Conservation (phyloP, 495 filamentous ascomycete species). For the Xylona heveae region DNA sequence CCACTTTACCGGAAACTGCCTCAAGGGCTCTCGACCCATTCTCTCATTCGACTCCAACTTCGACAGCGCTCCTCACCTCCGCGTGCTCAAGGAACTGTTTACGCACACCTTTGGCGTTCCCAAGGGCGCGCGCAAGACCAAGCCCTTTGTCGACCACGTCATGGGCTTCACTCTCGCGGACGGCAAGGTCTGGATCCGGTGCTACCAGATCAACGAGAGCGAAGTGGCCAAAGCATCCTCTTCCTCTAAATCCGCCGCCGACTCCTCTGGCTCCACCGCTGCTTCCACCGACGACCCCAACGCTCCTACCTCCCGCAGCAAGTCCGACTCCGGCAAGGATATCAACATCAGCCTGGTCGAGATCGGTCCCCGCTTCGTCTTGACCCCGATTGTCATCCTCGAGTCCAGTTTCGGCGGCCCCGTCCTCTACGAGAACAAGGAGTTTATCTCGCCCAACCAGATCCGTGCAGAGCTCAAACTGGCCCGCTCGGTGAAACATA, state of each 20-base stretch:
- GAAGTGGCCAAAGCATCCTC: slow-evolving; percentile 30
- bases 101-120: slow-evolving; percentile 88
- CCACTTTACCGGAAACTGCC: slow-evolving; percentile 89
- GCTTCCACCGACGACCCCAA: slow-evolving; percentile 9
- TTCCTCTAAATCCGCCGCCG: slow-evolving; percentile 13
- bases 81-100: slow-evolving; percentile 68
- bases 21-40: slow-evolving; percentile 88
- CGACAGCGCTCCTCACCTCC: slow-evolving; percentile 46
- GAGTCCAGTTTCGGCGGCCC: slow-evolving; percentile 92
- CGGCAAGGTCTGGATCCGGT: slow-evolving; percentile 89
- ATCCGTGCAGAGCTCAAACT: slow-evolving; percentile 59
- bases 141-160: slow-evolving; percentile 91
- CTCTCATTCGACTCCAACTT: slow-evolving; percentile 82
- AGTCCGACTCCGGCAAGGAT: slow-evolving; percentile 22
- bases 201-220: slow-evolving; percentile 80
- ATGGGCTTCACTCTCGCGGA: slow-evolving; percentile 83
- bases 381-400: slow-evolving; percentile 89
- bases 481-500: slow-evolving; percentile 54
- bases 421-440: slow-evolving; percentile 96
- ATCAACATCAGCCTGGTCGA: slow-evolving; percentile 72
- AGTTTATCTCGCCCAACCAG: slow-evolving; percentile 93
- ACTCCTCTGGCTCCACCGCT: slow-evolving; percentile 13
- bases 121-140: slow-evolving; percentile 63
- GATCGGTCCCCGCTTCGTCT: slow-evolving; percentile 84
- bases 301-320: slow-evolving; percentile 12